Evolutionary conservation across 2,329 filamentous ascomycete genomes (phyloP).

Genomic region (Alternaria sp.): DNA sequence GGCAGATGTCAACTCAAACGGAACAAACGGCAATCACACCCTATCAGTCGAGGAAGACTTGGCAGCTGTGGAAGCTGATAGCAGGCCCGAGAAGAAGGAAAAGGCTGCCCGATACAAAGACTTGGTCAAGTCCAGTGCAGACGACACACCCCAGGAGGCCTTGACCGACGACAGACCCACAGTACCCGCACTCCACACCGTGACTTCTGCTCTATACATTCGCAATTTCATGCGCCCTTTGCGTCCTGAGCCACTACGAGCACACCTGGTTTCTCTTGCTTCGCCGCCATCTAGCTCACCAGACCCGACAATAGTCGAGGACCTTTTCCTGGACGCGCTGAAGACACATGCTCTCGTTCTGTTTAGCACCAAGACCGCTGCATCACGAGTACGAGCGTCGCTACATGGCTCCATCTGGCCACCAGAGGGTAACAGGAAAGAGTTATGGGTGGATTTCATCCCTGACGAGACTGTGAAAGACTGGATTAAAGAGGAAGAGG

Average conservation of each 20-base stretch:
- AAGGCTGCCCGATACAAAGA: slow-evolving; percentile 49
- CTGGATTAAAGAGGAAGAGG: slow-evolving; percentile 70
- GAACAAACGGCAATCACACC: slow-evolving; percentile 12
- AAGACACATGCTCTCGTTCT: slow-evolving; percentile 86
- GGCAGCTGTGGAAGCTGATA: slow-evolving; percentile 16
- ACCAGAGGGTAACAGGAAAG: slow-evolving; percentile 82
- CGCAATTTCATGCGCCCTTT: slow-evolving; percentile 89
- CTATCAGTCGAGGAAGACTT: slow-evolving; percentile 10
- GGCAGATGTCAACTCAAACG: slow-evolving; percentile 12
- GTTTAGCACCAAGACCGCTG: slow-evolving; percentile 74
- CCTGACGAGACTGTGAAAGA: slow-evolving; percentile 74
- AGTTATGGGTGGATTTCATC: slow-evolving; percentile 88
- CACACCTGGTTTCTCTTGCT: slow-evolving; percentile 75
- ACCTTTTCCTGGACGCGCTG: slow-evolving; percentile 83
- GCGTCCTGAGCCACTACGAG: slow-evolving; percentile 70
- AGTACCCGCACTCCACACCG: slow-evolving; percentile 53
- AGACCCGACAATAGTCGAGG: slow-evolving; percentile 65
- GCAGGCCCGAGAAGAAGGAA: slow-evolving; percentile 37
- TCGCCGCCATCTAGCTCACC: slow-evolving; percentile 61
- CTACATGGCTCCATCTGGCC: slow-evolving; percentile 87
- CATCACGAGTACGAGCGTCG: slow-evolving; percentile 76
- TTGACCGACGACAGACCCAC: slow-evolving; percentile 44
- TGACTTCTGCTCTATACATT: slow-evolving; percentile 73
- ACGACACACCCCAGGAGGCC: slow-evolving; percentile 24
- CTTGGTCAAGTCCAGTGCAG: slow-evolving; percentile 36